Percentiles rank a stretch among this genome's conserved stretches.
Conservation (phyloP, 352 stramenopile species). For the Phytophthora pistaciae region DNA sequence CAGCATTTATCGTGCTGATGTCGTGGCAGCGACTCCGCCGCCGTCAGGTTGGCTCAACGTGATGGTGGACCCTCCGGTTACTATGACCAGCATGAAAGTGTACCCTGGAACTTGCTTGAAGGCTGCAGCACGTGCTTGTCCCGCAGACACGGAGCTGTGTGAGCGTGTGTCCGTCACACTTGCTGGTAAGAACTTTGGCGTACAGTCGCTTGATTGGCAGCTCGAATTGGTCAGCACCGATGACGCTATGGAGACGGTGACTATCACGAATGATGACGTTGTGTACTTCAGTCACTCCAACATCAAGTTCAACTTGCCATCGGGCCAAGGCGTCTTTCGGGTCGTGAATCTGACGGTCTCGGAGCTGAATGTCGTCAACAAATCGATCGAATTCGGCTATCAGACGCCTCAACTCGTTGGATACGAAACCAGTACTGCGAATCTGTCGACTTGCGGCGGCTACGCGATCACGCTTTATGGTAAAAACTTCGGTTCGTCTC, state of each 20-base stretch:
- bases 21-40: slow-evolving; percentile 37
- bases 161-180: slow-evolving; percentile 57
- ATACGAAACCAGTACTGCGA: slow-evolving; percentile 52
- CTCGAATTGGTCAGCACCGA: slow-evolving; percentile 45
- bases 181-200: slow-evolving; percentile 62
- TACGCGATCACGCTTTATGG: slow-evolving; percentile 70
- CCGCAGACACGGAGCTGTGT: slow-evolving; percentile 50
- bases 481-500: slow-evolving; percentile 64
- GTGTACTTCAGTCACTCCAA: slow-evolving; percentile 67
- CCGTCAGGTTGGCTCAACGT: slow-evolving; percentile 45
- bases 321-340: slow-evolving; percentile 54
- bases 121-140: slow-evolving; percentile 37
- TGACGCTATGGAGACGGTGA: slow-evolving; percentile 32
- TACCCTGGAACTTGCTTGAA: slow-evolving; percentile 47
- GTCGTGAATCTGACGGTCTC: slow-evolving; percentile 48
- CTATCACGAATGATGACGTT: slow-evolving; percentile 47
- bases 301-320: slow-evolving; percentile 66
- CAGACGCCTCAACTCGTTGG: slow-evolving; percentile 46
- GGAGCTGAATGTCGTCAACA: slow-evolving; percentile 38
- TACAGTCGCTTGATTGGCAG: slow-evolving; percentile 47
- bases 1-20: slow-evolving; percentile 35
- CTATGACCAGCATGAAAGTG: slow-evolving; percentile 40
- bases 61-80: slow-evolving; percentile 18
- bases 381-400: slow-evolving; percentile 55
- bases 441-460: slow-evolving; percentile 69